Conservation (phyloP, 2,329 filamentous ascomycete species). For the Diaporthe vexans region DNA sequence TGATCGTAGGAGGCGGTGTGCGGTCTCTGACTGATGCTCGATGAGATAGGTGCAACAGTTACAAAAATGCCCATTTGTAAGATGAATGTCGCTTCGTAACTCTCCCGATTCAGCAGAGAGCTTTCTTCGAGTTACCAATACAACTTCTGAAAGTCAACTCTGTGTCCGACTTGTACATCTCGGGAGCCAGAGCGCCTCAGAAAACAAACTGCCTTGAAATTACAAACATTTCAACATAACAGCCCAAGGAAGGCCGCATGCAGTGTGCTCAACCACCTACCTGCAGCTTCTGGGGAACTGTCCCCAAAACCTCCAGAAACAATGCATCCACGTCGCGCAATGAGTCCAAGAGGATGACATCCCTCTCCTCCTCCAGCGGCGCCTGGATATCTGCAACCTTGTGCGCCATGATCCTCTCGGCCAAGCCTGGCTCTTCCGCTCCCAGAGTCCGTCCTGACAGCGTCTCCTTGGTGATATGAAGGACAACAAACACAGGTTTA, state of each 20-base stretch:
- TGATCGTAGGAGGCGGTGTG: neutral
- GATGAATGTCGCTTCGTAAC: no score
- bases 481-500: constrained; percentile 2
- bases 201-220: neutral
- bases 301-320: neutral
- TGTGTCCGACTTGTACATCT: no score
- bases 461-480: constrained; percentile 26
- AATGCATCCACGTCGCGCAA: constrained; percentile 29
- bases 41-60: neutral
- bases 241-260: no score
- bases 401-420: constrained; percentile 24
- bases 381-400: constrained; percentile 27
- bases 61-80: neutral
- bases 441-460: constrained; percentile 17
- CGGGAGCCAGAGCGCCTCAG: no score
- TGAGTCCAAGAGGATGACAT: constrained; percentile 16
- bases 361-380: constrained; percentile 4
- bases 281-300: neutral
- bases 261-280: neutral
- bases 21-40: neutral
- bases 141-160: neutral
- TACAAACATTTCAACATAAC: neutral
- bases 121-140: neutral
- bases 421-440: constrained; percentile 18
- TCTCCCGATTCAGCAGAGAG: neutral